Evolutionary conservation across 192 early-diverging fungal species (phyloP).

Genomic region (Backusella psychrophila): DNA sequence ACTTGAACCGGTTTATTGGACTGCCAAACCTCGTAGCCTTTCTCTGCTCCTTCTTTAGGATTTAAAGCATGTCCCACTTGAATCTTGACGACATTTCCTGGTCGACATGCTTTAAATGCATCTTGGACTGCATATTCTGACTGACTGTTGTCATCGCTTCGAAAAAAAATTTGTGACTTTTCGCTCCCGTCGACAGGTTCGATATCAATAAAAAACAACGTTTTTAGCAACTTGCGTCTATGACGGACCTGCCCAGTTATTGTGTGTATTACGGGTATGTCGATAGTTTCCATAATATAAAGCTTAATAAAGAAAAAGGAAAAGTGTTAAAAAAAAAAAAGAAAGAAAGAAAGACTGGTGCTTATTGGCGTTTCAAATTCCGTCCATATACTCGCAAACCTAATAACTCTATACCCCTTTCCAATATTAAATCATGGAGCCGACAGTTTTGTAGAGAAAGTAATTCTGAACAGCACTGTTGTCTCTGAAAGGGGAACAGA

Average conservation of each 20-base stretch:
- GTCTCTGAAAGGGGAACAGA: too few relatives aligned
- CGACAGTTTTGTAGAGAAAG: too few relatives aligned
- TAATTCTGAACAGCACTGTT: too few relatives aligned
- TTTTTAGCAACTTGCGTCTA: conserved; percentile 11
- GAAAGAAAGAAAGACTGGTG: too few relatives aligned
- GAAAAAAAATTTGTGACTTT: conserved; percentile 41
- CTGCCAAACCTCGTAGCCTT: conserved; percentile 19
- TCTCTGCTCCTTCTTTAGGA: conserved; percentile 5
- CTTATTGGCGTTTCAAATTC: too few relatives aligned
- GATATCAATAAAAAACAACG: conserved; percentile 27
- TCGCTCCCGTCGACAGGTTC: neutral
- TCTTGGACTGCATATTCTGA: conserved; percentile 16
- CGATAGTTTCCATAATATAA: neutral
- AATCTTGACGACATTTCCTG: conserved; percentile 19
- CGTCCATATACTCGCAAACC: too few relatives aligned
- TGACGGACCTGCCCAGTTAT: conserved; percentile 23
- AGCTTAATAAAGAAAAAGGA: neutral
- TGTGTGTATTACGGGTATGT: neutral
- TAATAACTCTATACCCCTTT: too few relatives aligned
- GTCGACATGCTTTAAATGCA: neutral
- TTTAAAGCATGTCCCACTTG: conserved; percentile 15
- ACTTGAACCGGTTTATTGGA: neutral
- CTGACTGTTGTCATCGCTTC: conserved; percentile 39
- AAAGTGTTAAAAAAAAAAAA: neutral
- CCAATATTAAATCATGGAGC: too few relatives aligned